Evolutionary conservation across 495 filamentous ascomycete species (phyloP).

Genomic region (Pyrenula massariospora): DNA sequence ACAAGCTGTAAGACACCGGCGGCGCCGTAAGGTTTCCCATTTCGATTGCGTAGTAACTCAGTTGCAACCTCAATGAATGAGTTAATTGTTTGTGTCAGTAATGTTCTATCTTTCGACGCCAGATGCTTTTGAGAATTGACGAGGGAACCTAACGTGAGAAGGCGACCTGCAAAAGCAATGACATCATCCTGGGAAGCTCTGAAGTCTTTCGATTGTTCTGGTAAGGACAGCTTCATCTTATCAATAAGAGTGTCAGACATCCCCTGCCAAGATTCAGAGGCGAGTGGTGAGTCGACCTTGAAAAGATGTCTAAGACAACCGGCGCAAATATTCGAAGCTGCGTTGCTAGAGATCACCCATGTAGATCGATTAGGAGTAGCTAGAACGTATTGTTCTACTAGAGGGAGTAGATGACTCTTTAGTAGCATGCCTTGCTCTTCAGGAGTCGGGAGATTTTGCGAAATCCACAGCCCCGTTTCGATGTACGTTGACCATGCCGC

Average conservation of each 20-base stretch:
- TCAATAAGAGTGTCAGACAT: slow-evolving; percentile 44
- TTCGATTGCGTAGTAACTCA: slow-evolving; percentile 39
- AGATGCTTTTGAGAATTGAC: slow-evolving; percentile 19
- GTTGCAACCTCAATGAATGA: slow-evolving; percentile 37
- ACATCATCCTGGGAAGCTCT: slow-evolving; percentile 55
- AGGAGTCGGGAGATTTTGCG: slow-evolving; percentile 24
- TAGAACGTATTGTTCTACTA: slow-evolving; percentile 46
- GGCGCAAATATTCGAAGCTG: slow-evolving; percentile 24
- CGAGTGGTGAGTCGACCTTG: slow-evolving; percentile 11
- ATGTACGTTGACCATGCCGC: slow-evolving; percentile 68
- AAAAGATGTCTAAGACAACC: slow-evolving; percentile 28
- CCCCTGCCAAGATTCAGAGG: slow-evolving; percentile 39
- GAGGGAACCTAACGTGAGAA: slow-evolving; percentile 45
- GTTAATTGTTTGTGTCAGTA: slow-evolving; percentile 11
- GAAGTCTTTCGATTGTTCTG: slow-evolving; percentile 68
- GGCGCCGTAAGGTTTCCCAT: slow-evolving; percentile 76
- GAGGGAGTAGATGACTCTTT: slow-evolving; percentile 35
- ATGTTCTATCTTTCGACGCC: slow-evolving; percentile 5
- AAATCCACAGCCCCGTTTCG: slow-evolving; percentile 37
- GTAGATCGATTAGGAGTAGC: slow-evolving; percentile 26
- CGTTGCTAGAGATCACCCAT: slow-evolving; percentile 36
- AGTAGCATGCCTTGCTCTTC: slow-evolving; percentile 37
- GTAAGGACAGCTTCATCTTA: slow-evolving; percentile 55
- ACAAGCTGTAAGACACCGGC: slow-evolving; percentile 49
- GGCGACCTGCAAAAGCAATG: slow-evolving; percentile 44